Percentiles rank a stretch among this genome's conserved stretches.
Evolutionary conservation across 2,329 filamentous ascomycete genomes (phyloP).

Genomic region (Xylariales sp.): DNA sequence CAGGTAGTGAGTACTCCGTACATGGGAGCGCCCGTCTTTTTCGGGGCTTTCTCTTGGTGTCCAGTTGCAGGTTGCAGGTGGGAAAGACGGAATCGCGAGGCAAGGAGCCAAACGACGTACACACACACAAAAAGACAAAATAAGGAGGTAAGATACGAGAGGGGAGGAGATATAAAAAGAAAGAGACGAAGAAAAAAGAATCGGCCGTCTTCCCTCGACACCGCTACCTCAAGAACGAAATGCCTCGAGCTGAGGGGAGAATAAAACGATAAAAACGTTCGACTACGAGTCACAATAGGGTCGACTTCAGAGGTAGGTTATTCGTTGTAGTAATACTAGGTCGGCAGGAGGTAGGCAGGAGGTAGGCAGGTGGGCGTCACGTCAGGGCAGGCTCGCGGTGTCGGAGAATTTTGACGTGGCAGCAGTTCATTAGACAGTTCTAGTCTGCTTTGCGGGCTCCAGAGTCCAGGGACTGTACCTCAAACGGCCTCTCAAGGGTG

Average conservation of each 20-base stretch:
- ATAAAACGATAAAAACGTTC: slow-evolving; percentile 4
- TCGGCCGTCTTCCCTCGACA: background rate
- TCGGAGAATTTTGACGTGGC: slow-evolving; percentile 52
- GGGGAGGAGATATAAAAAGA: background rate
- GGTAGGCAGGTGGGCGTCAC: slow-evolving; percentile 35
- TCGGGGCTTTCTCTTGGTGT: slow-evolving; percentile 6
- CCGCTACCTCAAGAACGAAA: background rate
- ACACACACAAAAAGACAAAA: too few species aligned
- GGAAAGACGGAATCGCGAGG: background rate
- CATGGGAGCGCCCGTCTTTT: slow-evolving; percentile 27
- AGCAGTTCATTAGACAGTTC: slow-evolving; percentile 48
- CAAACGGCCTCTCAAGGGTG: background rate
- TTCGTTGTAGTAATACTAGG: slow-evolving; percentile 26
- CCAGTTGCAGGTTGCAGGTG: slow-evolving; percentile 2
- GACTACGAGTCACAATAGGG: slow-evolving; percentile 11
- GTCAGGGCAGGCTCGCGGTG: slow-evolving; percentile 34
- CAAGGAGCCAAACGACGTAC: background rate
- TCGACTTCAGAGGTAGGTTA: background rate
- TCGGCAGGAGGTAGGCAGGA: slow-evolving; percentile 26
- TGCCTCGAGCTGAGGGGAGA: background rate
- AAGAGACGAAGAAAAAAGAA: background rate
- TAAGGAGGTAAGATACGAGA: background rate
- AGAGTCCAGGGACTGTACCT: slow-evolving; percentile 19
- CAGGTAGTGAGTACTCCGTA: background rate
- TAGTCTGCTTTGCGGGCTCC: slow-evolving; percentile 20